Conservation (phyloP, 768 basidiomycete species). For the Boletus bicolor region DNA sequence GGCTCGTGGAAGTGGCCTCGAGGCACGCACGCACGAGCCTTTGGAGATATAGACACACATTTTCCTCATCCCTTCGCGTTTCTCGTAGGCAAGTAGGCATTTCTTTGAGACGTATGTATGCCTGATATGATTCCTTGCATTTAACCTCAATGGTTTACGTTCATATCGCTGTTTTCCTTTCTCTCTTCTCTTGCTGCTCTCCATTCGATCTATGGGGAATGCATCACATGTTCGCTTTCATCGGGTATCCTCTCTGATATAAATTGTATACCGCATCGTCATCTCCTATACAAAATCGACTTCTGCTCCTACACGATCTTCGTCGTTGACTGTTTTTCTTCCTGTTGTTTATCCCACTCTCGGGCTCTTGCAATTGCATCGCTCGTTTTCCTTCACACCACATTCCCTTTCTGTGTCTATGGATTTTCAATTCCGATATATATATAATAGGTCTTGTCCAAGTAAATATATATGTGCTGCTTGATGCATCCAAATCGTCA, state of each 20-base stretch:
- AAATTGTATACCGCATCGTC: constrained; percentile 30
- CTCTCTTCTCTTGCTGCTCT: constrained; percentile 11
- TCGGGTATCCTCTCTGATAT: constrained; percentile 14
- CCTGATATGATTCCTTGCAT: constrained; percentile 25
- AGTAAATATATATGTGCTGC: constrained; percentile 25
- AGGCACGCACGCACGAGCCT: constrained; percentile 83
- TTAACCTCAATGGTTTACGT: constrained; percentile 19
- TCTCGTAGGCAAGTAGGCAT: constrained; percentile 22
- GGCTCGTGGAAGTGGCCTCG: constrained; percentile 63
- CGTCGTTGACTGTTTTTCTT: background rate
- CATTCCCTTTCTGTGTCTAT: background rate
- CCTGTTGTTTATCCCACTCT: background rate
- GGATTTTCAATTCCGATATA: constrained; percentile 11
- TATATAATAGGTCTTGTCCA: constrained; percentile 18
- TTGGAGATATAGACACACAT: constrained; percentile 62
- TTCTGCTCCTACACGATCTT: constrained; percentile 5
- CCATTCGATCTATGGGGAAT: constrained; percentile 13
- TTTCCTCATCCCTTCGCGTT: background rate
- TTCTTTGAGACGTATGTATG: constrained; percentile 22
- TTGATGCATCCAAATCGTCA: constrained; percentile 23
- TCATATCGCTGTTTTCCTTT: constrained; percentile 6
- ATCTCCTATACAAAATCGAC: constrained; percentile 13
- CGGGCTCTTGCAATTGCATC: background rate
- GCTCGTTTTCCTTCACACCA: background rate
- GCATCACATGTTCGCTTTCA: constrained; percentile 7